Evolutionary conservation across 495 filamentous ascomycete species (phyloP).

Genomic region (Gamarada debralockiae): DNA sequence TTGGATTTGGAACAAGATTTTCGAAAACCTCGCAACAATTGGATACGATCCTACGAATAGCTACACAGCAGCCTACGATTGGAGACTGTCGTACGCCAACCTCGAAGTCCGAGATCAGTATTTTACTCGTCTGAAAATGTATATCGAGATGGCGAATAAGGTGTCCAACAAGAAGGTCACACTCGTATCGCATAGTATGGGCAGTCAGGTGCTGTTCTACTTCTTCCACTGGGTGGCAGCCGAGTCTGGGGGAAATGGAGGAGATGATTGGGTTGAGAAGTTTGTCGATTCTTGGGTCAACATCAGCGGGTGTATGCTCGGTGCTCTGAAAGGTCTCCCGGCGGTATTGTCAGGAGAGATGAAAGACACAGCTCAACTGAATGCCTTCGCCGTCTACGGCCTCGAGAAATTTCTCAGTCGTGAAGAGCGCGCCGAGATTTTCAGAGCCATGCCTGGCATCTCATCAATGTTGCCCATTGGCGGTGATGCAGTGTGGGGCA

Average conservation of each 20-base stretch:
- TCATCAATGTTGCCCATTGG: constrained; percentile 97
- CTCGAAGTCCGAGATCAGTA: constrained; percentile 89
- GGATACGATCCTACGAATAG: constrained; percentile 96
- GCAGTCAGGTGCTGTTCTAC: constrained; percentile 89
- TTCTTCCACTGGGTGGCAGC: constrained; percentile 98
- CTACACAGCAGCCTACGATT: constrained; percentile 94
- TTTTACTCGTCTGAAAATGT: constrained; percentile 81
- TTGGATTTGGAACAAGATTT: constrained; percentile 96
- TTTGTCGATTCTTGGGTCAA: constrained; percentile 96
- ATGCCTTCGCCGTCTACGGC: constrained; percentile 96
- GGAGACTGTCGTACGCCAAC: constrained; percentile 90
- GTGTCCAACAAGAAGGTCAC: constrained; percentile 74
- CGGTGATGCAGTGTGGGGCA: constrained; percentile 91
- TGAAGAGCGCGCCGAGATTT: constrained; percentile 87
- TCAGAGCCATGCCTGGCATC: constrained; percentile 94
- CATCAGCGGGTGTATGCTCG: constrained; percentile 96
- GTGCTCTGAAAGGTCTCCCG: constrained; percentile 86
- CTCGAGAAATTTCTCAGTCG: constrained; percentile 92
- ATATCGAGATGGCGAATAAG: constrained; percentile 77
- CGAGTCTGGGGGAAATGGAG: constrained; percentile 71
- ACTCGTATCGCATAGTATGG: constrained; percentile 95
- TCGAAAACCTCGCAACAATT: constrained; percentile 92
- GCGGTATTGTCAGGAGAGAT: constrained; percentile 95
- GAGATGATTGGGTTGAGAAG: constrained; percentile 83
- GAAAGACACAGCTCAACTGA: constrained; percentile 96